Evolutionary conservation across 768 basidiomycete species (phyloP), one percentile per base, ranked within the genome.

Genomic region (Calocera cornea): DNA sequence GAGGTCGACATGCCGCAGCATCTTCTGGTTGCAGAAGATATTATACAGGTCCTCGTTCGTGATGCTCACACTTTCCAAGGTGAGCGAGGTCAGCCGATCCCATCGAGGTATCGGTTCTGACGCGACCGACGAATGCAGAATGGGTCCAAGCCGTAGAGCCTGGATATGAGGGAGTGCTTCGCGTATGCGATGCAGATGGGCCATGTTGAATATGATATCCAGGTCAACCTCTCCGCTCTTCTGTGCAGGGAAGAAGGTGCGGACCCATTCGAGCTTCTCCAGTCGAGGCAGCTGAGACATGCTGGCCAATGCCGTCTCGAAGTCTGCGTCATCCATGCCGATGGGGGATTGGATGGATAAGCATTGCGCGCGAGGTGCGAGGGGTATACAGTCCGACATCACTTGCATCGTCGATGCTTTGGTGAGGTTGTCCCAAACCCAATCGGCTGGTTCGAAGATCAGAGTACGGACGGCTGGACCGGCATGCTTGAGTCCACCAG

Each of bases 141-240:
- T 33, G 14, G 54, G 54, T 14, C 54, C 54, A 2, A 60, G 54
- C 54, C 54, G 31, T 5, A 60, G 11, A 22, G 14, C 16, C 14
- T 31, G 54, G 14, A 60, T 12, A 19, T 60, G 5, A 22, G 54
- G 54, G 8, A 60, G 27, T 16, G 22, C 31, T 22, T 60, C 54
- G 11, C 54, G 54, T 16, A 60, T 27, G 54, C 24, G 24, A 16
- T 60, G 54, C 31, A 60, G 24, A 22, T 60, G 54, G 2, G 24
- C 5, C 31, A 60, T 33, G 54, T 33, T 27, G 31, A 60, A 60
- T 33, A 60, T 29, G 19, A 60, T 33, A 33, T 60, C 54, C 54
- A 60, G 8, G 19, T 60, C 54, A 27, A 60, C 54, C 31, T 60
- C 54, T 27, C 54, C 54, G 54, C 54, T 60, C 54, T 60, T 60